Evolutionary conservation across 805 yeast species (phyloP), one percentile per base, ranked within the genome.

Genomic region (Jamesozyma spencerorum): DNA sequence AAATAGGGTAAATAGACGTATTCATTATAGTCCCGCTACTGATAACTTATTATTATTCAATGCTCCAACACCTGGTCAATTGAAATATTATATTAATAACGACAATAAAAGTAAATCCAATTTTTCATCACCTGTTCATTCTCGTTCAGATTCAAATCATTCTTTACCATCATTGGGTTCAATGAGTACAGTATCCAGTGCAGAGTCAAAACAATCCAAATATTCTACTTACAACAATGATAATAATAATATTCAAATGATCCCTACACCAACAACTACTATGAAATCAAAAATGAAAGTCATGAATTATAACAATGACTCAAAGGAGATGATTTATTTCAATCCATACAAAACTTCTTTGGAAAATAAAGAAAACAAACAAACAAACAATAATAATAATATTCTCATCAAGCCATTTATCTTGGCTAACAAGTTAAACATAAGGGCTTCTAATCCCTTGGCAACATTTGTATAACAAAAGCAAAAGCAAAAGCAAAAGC

Each of bases 141-240:
- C 67, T 2, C 49, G 62, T 14, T 52, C 62, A 7, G 48, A 55
- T 10, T 60, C 70, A 18, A 54, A 54, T 37, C 39, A 55, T 32
- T 62, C 69, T 3, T 56, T 68, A 12, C 74, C 73, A 13, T 66
- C 68, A 2, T 54, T 66, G 31, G 53, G 69, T 5, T 68, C 74
- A 17, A 57, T 65, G 38, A 60, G 69, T 11, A 65, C 69, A 6
- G 13, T 49, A 7, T 55, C 61, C 1, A 46, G 58, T 1, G 30
- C 39, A 18, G 54, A 48, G 15, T 54, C 59, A 3, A 41, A 24
- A 34, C 37, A 28, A 18, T 39, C 38, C 3, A 34, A 18, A 17
- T 28, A 34, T n/a, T 38, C 37, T 19, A n/a, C n/a, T n/a, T n/a
- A n/a, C n/a, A n/a, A n/a, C n/a, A n/a, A n/a, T n/a, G n/a, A n/a